Conservation (phyloP, 331 rosid species). For the Malus hybrid region DNA sequence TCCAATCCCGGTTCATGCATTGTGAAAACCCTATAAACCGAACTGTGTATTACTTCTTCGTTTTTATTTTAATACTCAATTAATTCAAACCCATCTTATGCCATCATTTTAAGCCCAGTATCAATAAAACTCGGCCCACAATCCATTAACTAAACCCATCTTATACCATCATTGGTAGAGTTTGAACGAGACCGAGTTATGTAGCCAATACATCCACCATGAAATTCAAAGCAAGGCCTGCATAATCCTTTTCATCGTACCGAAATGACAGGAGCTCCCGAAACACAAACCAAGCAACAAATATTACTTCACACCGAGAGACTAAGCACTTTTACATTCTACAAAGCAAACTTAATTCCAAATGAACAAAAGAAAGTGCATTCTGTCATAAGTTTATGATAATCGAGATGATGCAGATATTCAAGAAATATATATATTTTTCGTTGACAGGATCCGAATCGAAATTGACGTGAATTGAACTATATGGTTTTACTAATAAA, state of each 20-base stretch:
- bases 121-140: no score
- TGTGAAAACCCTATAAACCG: no score
- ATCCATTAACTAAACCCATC: no score
- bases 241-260: slow-evolving; percentile 57
- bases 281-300: slow-evolving; percentile 22
- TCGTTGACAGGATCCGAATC: fast-evolving
- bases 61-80: no score
- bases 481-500: no score
- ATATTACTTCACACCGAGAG: neutral
- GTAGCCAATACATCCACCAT: slow-evolving; percentile 93
- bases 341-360: neutral
- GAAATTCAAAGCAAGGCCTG: slow-evolving; percentile 87
- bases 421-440: neutral
- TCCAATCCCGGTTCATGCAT: no score
- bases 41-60: no score
- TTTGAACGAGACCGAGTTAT: neutral
- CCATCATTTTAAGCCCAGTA: no score
- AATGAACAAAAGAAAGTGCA: neutral
- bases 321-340: neutral
- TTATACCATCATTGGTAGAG: no score
- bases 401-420: neutral
- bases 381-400: neutral
- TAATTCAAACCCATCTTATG: no score
- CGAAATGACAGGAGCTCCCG: slow-evolving; percentile 69
- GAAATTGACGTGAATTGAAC: no score